Evolutionary conservation across 345 rosid genomes (phyloP), one percentile per base, ranked within the genome.

Genomic region (Aethionema arabicum): DNA sequence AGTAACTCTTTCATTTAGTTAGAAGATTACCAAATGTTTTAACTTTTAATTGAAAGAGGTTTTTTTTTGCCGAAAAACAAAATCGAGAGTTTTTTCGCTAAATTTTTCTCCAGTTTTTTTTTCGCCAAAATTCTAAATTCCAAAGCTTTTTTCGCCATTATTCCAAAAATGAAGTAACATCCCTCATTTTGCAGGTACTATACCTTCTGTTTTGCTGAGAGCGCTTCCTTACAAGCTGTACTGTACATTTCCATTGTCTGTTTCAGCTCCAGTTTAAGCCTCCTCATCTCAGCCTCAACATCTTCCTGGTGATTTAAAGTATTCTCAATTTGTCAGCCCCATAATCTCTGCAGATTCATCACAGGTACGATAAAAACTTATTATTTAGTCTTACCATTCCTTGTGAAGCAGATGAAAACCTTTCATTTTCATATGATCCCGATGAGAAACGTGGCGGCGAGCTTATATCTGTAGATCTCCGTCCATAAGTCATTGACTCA

Each of bases 221-320:
- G 88, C 4, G 98, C 98, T 80, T 92, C 98, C 69, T 84, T 90
- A 77, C 96, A 92, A 52, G 98, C 97, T 48, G 85, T 75, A 49
- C 88, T 84, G 73, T 87, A 92, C 98, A 89, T 85, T 58, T 90
- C 90, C 88, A 92, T 92, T 5, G 98, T 92, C 68, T 92, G 98
- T 77, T 87, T 89, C 30, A 92, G 80, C 80, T 92, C 98, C 68
- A 82, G 77, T 73, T 56, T 92, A 30, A 89, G 84, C 82, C 93
- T 85, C 76, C 82, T 81, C 98, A 92, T 90, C 80, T 90, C 95
- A 11, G 86, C 86, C 76, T 92, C 96, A 45, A 83, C 78, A 32
- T 92, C 98, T 16, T 87, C 96, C 86, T 88, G 82, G 9, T 40
- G 27, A 2, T 37, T 30, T 61, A 12, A 15, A 35, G 11, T 16